These are phyloP conservation scores for Pichia thaimueangensis DNA, from an alignment of 805 yeast species.

Conservation along the genomic window DNA sequence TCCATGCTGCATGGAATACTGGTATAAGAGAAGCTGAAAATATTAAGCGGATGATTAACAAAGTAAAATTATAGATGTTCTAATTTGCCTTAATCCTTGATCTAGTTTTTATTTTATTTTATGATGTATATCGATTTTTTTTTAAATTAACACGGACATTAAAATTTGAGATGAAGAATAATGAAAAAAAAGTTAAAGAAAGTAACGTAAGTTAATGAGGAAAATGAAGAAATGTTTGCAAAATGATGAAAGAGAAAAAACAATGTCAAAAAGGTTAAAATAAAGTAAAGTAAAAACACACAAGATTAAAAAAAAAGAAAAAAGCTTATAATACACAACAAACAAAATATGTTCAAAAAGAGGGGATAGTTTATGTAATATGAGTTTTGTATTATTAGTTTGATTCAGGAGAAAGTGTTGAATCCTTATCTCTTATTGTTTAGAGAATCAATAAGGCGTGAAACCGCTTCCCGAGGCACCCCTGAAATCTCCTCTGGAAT, in stretches of 20 bases:
- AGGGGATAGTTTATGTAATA: no score
- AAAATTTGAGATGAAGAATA: no score
- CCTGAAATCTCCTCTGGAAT: conserved; percentile 2
- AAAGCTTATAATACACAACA: neutral
- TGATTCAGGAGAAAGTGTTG: no score
- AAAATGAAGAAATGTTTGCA: no score
- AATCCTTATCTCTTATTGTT: no score
- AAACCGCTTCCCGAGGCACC: conserved; percentile 22
- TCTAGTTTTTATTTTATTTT: no score
- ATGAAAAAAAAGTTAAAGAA: conserved; percentile 1
- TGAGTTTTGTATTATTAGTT: no score
- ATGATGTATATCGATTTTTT: no score
- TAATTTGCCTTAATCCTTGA: no score
- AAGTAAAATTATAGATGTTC: conserved; percentile 17
- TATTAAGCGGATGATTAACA: conserved; percentile 19
- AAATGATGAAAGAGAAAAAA: neutral
- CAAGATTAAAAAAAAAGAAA: neutral
- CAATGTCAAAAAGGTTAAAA: neutral
- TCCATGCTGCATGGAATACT: conserved; percentile 50
- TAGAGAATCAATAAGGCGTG: conserved; percentile 24
- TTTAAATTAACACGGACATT: no score
- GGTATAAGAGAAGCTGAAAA: conserved; percentile 42
- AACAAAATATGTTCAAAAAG: neutral
- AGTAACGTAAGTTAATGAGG: no score
- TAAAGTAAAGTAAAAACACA: neutral